Base-by-base conservation (phyloP, 176 grass and related monocot species). In the Alopecurus myosuroides region DNA sequence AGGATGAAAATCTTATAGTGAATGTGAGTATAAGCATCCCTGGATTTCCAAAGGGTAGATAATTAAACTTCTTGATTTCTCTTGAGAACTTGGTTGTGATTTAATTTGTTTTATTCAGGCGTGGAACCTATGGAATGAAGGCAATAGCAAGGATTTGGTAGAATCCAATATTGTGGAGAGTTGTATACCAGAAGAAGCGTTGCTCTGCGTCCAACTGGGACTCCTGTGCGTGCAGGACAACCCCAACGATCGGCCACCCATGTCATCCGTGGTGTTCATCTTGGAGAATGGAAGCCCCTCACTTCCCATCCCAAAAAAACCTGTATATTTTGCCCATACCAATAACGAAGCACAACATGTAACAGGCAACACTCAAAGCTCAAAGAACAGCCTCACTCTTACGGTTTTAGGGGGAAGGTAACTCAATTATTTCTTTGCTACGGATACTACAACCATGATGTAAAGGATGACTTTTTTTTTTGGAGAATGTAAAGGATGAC, bases 1-100 rank as follows among this genome's bases (percentile, higher is more conserved):
- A 52, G 6, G 88, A 17, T 70, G 78, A 68, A 26, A 94, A 88
- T 28, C 77, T 94, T 9, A 42, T 81, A 50, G 50, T 90, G 50
- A 69, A 88, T 37, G 88, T 91, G 77, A 84, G 92, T 61, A 33
- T 28, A 26, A 33, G n/a, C 11, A 10, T 28, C 12, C 6, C 26
- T 36, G 7, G 5, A 41, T 17, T 89, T 35, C 9, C 8, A 76
- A 68, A 23, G 3, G 15, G 28, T 31, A 60, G 13, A 63, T 8
- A 58, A 58, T 58, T 9, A 11, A 58, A 58, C 1, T 58, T 11
- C n/a, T 58, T 26, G 55, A 58, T 23, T 53, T 53, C 1, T 60
- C 1, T 60, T 60, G 11, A 9, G 25, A 60, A 60, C 9, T 28
- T 3, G 13, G 11, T 58, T 26, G 11, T 53, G 19, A 53, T 58